A percentile compares a stretch with the other conserved stretches of the same genome.
Evolutionary conservation across 179 eudicot species (phyloP).

Genomic region (Patellifolia procumbens): DNA sequence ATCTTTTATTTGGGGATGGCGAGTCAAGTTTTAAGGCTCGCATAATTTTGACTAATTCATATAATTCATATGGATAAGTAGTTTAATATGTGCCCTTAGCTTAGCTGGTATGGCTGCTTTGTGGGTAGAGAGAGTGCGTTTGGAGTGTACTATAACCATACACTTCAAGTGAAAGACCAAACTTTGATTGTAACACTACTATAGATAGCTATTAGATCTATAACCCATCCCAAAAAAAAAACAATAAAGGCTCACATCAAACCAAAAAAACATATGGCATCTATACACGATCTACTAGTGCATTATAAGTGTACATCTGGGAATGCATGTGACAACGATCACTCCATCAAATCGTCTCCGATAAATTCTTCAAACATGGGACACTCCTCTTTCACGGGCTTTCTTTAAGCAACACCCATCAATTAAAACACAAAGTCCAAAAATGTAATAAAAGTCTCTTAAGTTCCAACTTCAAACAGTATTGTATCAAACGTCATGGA

Average conservation of each 20-base stretch:
- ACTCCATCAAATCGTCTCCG: slow-evolving; percentile 18
- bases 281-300: neutral
- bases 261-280: neutral
- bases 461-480: neutral
- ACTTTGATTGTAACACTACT: no score
- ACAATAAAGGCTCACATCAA: neutral
- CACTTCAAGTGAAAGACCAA: no score
- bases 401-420: slow-evolving; percentile 2
- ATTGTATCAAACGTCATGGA: neutral
- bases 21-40: no score
- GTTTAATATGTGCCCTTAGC: no score
- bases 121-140: no score
- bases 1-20: no score
- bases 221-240: no score
- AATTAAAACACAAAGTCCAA: slow-evolving; percentile 16
- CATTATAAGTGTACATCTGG: neutral
- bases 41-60: no score
- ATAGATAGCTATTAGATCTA: no score
- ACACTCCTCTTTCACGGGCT: slow-evolving; percentile 33
- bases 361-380: slow-evolving; percentile 25
- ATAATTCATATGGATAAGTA: no score
- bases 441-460: neutral
- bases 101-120: no score
- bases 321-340: slow-evolving; percentile 16
- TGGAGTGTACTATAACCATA: no score